phyloP scores from a whole-genome alignment of 192 early-diverging fungal species.

The Anaeromyces robustus region DNA sequence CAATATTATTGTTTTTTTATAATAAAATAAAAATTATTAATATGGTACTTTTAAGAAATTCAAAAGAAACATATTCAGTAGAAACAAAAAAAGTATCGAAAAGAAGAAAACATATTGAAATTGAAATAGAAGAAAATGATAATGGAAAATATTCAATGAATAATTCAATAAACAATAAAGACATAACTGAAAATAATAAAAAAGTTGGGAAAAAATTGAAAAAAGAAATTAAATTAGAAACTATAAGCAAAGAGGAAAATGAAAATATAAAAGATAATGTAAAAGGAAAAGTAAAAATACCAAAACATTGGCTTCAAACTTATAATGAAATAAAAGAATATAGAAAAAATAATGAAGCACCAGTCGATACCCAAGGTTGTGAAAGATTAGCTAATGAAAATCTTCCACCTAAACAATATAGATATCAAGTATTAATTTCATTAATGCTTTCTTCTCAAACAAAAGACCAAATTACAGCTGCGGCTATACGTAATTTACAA shows the following conservation, averaged over 20 bases:
- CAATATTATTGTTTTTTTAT: no score
- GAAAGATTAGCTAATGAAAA: slow-evolving; percentile 39
- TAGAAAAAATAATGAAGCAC: slow-evolving; percentile 42
- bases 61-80: not conserved
- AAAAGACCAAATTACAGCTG: slow-evolving; percentile 73
- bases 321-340: slow-evolving; percentile 51
- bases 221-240: no score
- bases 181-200: no score
- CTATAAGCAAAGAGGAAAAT: no score
- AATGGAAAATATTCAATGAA: no score
- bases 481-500: slow-evolving; percentile 54
- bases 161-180: no score
- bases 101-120: not conserved
- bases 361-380: slow-evolving; percentile 85
- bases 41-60: not conserved
- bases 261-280: no score
- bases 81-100: not conserved
- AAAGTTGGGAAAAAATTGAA: no score
- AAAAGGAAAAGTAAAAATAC: slow-evolving; percentile 1
- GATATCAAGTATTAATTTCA: slow-evolving; percentile 72
- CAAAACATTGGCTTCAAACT: slow-evolving; percentile 44
- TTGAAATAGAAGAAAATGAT: not conserved
- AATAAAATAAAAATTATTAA: no score
- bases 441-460: slow-evolving; percentile 88
- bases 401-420: slow-evolving; percentile 16